These are phyloP conservation scores for Pichia sp. DNA, from an alignment of 1,139 yeast genomes.

Conservation along the genomic window DNA sequence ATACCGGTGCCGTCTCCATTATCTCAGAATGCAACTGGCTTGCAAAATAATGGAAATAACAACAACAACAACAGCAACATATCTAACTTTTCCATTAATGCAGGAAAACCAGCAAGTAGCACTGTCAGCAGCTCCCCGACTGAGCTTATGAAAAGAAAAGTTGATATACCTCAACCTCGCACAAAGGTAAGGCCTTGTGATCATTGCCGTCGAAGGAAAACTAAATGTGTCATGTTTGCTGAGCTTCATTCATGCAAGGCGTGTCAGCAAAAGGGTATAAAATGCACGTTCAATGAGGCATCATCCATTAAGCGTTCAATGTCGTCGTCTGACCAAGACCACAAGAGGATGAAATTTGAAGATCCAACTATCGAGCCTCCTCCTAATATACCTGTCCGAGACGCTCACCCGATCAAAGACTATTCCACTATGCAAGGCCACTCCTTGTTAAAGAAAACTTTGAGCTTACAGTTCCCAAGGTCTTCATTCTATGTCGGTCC, in stretches of 20 bases:
- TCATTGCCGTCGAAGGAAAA: constrained; percentile 62
- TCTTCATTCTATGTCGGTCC: constrained; percentile 76
- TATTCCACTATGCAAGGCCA: constrained; percentile 49
- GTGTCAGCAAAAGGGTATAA: constrained; percentile 64
- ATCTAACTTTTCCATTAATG: background rate
- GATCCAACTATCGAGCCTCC: constrained; percentile 36
- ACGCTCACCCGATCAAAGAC: constrained; percentile 52
- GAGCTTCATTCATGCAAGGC: constrained; percentile 57
- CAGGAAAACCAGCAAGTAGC: background rate
- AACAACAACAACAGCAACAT: background rate
- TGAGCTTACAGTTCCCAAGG: constrained; percentile 59
- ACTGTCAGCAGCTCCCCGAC: background rate
- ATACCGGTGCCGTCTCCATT: constrained; percentile 1
- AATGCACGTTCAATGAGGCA: constrained; percentile 49
- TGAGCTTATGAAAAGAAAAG: constrained; percentile 12
- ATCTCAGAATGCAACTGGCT: background rate
- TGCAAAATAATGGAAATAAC: background rate
- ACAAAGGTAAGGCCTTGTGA: constrained; percentile 51
- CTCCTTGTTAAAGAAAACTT: constrained; percentile 33
- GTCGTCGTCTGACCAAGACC: constrained; percentile 16
- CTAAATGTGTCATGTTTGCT: constrained; percentile 60
- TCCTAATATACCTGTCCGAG: constrained; percentile 53
- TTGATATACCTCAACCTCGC: constrained; percentile 31
- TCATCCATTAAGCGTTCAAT: constrained; percentile 27
- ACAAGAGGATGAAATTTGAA: constrained; percentile 31